phyloP scores from a whole-genome alignment of 257 asterid species.

The Buddleja alternifolia region DNA sequence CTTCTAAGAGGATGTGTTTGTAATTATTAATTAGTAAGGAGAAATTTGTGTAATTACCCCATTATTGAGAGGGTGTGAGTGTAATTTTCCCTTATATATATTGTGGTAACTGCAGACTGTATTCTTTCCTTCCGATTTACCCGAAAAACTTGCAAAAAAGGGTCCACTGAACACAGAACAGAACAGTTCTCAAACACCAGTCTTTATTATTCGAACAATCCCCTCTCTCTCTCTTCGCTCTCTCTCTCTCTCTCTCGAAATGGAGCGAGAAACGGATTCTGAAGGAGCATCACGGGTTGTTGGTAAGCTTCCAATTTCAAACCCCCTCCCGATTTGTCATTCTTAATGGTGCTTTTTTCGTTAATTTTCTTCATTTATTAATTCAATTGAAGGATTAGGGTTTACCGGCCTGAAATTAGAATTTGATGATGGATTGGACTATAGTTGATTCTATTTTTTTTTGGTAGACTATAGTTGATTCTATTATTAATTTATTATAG shows the following conservation, averaged over 20 bases:
- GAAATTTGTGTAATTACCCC: too few relatives aligned
- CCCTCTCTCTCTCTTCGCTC: not conserved
- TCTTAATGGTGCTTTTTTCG: not conserved
- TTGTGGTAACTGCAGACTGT: conserved; percentile 12
- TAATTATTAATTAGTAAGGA: too few relatives aligned
- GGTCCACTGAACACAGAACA: not conserved
- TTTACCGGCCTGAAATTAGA: conserved; percentile 5
- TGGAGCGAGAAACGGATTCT: conserved; percentile 57
- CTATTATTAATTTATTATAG: not conserved
- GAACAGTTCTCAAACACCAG: not conserved
- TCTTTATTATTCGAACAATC: not conserved
- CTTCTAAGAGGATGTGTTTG: too few relatives aligned
- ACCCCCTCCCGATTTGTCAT: not conserved
- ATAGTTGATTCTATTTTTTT: too few relatives aligned
- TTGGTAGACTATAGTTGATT: too few relatives aligned
- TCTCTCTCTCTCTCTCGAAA: conserved; percentile 16
- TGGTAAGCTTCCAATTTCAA: conserved; percentile 48
- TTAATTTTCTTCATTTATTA: not conserved
- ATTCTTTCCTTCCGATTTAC: conserved; percentile 30
- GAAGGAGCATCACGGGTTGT: conserved; percentile 71
- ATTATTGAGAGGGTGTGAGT: too few relatives aligned
- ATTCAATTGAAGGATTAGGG: conserved; percentile 31
- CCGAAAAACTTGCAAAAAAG: conserved; percentile 17
- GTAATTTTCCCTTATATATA: too few relatives aligned
- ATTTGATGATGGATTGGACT: not conserved